phyloP scores from a whole-genome alignment of 257 asterid species.

The Salvia rosmarinus region DNA sequence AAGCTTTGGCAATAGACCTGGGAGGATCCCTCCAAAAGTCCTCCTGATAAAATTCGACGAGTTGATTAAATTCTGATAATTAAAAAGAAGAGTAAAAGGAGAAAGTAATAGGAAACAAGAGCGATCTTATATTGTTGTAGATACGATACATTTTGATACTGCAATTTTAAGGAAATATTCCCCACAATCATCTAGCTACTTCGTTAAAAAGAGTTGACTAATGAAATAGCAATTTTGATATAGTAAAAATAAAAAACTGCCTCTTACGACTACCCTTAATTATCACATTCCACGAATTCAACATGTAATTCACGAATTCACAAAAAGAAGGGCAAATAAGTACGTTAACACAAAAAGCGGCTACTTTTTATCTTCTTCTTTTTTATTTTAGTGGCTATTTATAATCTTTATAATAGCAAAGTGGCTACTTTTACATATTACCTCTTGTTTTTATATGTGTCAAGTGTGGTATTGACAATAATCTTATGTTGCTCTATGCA shows the following conservation, averaged over 20 bases:
- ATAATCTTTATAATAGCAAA: no score
- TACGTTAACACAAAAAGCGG: no score
- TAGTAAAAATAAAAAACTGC: no score
- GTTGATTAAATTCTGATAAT: conserved; percentile 19
- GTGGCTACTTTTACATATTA: no score
- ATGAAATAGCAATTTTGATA: no score
- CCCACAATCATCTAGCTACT: conserved; percentile 6
- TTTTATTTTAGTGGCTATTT: no score
- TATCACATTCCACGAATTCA: no score
- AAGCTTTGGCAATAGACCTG: conserved; percentile 68
- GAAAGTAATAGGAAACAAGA: background rate
- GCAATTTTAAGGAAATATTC: background rate
- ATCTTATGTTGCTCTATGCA: background rate
- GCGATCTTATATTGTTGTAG: background rate
- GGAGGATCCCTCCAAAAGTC: conserved; percentile 76
- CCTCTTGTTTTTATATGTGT: background rate
- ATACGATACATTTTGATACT: background rate
- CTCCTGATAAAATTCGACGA: conserved; percentile 53
- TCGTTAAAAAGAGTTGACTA: background rate
- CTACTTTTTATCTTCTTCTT: no score
- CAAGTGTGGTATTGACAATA: background rate
- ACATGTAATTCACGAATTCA: no score
- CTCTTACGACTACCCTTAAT: no score
- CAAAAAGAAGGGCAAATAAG: no score
- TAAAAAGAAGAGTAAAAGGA: background rate